Base-by-base conservation (phyloP, 257 asterid genomes). In the Voacanga thouarsii region DNA sequence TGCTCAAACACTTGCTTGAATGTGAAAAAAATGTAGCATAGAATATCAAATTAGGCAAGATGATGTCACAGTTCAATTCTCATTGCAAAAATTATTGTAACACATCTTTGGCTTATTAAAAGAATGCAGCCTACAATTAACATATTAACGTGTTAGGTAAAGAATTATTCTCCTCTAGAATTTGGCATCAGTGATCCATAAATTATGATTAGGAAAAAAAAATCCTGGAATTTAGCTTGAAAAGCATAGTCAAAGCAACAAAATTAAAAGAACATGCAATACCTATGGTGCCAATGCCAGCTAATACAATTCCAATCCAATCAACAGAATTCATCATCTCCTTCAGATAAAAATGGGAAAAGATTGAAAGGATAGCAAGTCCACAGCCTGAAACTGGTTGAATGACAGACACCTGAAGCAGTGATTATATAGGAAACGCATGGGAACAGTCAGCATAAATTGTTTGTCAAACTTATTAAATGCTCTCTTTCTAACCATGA, bases 311-410 rank as follows among this genome's bases (percentile, higher is more conserved):
- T 59, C 95, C 99, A n/a, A 96, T 79, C 99, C 99, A 96, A 86
- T 96, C 99, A 82, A 96, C 74, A 79, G 84, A 82, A 84, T 96
- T 96, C 99, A 96, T 96, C 81, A 87, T 92, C 89, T 96, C 99
- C 92, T 93, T 87, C 60, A 96, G 85, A 89, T 96, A 93, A 84
- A 96, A 96, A 90, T 96, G 99, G 75, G 99, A 96, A 80, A 96
- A 96, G 63, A 96, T 84, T 28, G 97, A 96, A 84, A 96, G 99
- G 77, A 96, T 93, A 65, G 97, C 98, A 68, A 96, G 97, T 75
- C 99, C 99, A 60, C 98, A 93, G 84, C 99, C 99, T 66, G 99
- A 96, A 86, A 96, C 98, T 49, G 99, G 99, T 84, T 96, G 99
- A 84, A 96, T 87, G 78, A 96, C 97, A 24, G 97, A 93, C 69